These are phyloP conservation scores for Hura crepitans DNA, from an alignment of 441 rosid genomes.

Conservation along the genomic window DNA sequence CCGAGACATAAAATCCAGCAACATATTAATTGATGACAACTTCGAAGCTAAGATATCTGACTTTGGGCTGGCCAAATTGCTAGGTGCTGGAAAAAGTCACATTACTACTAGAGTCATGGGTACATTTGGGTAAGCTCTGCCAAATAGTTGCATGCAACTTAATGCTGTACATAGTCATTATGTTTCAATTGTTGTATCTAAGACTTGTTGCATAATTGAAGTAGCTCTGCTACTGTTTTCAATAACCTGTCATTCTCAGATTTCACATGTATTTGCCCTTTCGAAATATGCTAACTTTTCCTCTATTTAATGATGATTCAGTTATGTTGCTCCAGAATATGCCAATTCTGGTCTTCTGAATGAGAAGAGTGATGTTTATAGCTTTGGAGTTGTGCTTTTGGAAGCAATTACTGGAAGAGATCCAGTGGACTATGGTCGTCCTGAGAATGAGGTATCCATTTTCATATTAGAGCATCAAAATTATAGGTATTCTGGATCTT, in stretches of 20 bases:
- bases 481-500: not conserved
- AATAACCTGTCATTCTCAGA: not conserved
- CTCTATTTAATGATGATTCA: constrained; percentile 23
- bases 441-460: constrained; percentile 67
- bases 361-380: constrained; percentile 86
- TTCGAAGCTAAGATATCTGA: constrained; percentile 89
- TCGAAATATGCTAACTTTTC: not conserved
- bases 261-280: not conserved
- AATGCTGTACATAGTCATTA: not conserved
- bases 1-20: constrained; percentile 93
- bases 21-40: constrained; percentile 77
- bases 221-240: not conserved
- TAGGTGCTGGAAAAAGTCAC: constrained; percentile 89
- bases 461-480: not conserved
- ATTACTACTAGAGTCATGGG: constrained; percentile 97
- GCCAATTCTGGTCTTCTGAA: constrained; percentile 87
- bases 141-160: constrained; percentile 9
- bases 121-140: constrained; percentile 70
- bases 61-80: constrained; percentile 89
- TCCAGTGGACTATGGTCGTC: constrained; percentile 83
- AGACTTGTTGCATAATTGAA: constrained; percentile 13
- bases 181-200: constrained; percentile 13
- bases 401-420: constrained; percentile 97
- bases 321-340: constrained; percentile 95
- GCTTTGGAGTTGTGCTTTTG: constrained; percentile 76